Conservation (phyloP, 148 eudicot species). For the Rhododendron ferrugineum region DNA sequence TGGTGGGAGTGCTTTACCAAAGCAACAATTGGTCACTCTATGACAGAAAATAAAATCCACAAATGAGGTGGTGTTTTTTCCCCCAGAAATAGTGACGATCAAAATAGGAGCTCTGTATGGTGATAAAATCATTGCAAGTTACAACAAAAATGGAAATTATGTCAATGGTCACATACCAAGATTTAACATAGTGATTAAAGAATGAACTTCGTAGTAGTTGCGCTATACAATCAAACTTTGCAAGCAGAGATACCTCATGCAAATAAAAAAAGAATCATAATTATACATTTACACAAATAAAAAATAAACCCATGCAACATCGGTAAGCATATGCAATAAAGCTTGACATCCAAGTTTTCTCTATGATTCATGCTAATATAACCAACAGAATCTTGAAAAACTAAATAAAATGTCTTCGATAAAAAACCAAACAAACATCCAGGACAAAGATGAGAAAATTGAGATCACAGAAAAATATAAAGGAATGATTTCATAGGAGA, state of each 20-base stretch:
- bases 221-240: neutral
- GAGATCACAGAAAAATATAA: neutral
- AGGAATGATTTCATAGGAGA: neutral
- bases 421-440: neutral
- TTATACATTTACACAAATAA: too few species aligned
- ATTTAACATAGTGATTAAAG: neutral
- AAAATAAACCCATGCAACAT: neutral
- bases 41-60: too few species aligned
- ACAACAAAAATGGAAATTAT: neutral
- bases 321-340: neutral
- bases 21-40: neutral
- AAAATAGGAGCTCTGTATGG: neutral
- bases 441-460: neutral
- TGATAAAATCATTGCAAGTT: neutral
- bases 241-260: neutral
- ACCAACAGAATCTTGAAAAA: neutral
- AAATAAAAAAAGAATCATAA: neutral
- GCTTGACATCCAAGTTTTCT: neutral
- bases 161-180: neutral
- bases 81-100: neutral
- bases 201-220: neutral
- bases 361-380: neutral
- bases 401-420: too few species aligned
- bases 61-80: too few species aligned
- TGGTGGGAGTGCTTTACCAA: neutral